phyloP scores from a whole-genome alignment of 768 basidiomycete species.

The Mycena vitilis region DNA sequence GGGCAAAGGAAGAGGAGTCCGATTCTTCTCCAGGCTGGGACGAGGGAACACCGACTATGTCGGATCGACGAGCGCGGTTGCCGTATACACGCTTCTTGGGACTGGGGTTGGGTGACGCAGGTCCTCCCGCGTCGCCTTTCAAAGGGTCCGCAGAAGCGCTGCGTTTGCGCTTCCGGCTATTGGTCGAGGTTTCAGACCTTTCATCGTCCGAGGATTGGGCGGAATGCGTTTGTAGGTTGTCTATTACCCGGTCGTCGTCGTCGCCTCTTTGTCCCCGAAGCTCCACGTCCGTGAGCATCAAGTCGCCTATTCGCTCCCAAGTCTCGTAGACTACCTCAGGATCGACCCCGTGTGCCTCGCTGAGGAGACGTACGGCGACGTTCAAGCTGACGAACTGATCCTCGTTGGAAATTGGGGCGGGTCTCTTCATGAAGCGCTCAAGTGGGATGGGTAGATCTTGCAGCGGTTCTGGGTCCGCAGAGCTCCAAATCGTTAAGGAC shows the following conservation, averaged over 20 bases:
- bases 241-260: neutral
- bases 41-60: neutral
- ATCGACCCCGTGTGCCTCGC: neutral
- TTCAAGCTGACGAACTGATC: slow-evolving; percentile 16
- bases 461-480: neutral
- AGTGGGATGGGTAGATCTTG: slow-evolving; percentile 2
- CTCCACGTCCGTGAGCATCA: slow-evolving; percentile 5
- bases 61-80: no score
- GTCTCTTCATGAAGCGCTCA: neutral
- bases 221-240: neutral
- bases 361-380: slow-evolving; percentile 13
- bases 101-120: no score
- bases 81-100: neutral
- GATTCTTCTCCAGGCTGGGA: slow-evolving; percentile 1
- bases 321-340: slow-evolving; percentile 10
- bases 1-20: neutral
- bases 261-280: neutral
- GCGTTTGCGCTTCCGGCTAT: neutral
- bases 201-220: no score
- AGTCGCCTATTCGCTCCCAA: slow-evolving; percentile 11
- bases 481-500: neutral
- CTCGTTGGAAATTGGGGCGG: neutral
- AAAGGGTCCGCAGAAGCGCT: neutral
- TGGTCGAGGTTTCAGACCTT: no score
- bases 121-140: neutral